Percentiles rank a stretch among this genome's conserved stretches.
Evolutionary conservation across 2,329 filamentous ascomycete species (phyloP).

Genomic region (Paraphaeosphaeria sporulosa): DNA sequence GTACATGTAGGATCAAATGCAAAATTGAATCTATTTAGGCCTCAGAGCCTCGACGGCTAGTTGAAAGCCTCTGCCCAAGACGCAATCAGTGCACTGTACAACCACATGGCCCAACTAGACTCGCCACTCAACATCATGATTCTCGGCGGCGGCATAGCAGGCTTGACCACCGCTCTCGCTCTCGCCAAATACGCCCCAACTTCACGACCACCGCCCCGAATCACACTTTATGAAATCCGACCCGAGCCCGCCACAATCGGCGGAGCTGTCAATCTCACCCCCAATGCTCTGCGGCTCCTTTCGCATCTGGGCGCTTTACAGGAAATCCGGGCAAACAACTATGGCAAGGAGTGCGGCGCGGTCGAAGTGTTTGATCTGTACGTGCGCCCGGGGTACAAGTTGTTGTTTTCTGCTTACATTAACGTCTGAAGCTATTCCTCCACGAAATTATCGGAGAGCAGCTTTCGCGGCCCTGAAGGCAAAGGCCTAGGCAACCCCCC

Average conservation of each 20-base stretch:
- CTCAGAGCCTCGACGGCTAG: background rate
- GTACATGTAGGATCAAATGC: slow-evolving; percentile 3
- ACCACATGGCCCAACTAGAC: background rate
- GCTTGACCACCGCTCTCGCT: slow-evolving; percentile 50
- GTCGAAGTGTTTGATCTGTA: slow-evolving; percentile 57
- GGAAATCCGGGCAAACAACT: slow-evolving; percentile 52
- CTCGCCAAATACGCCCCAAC: slow-evolving; percentile 53
- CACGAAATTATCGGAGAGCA: slow-evolving; percentile 53
- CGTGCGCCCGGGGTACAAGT: no score
- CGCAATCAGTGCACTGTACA: background rate
- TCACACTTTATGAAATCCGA: slow-evolving; percentile 60
- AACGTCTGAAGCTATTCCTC: no score
- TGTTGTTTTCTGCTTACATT: no score
- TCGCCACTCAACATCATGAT: slow-evolving; percentile 36
- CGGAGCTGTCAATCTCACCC: slow-evolving; percentile 68
- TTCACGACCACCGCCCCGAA: slow-evolving; percentile 41
- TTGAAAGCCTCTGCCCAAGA: background rate
- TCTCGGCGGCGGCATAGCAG: slow-evolving; percentile 44
- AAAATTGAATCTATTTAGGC: slow-evolving; percentile 4
- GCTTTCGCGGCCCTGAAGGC: slow-evolving; percentile 52
- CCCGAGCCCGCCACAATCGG: slow-evolving; percentile 58
- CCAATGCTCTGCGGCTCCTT: slow-evolving; percentile 67
- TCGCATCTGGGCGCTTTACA: slow-evolving; percentile 55
- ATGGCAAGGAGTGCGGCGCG: slow-evolving; percentile 52
- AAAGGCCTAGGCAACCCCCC: slow-evolving; percentile 55